phyloP scores from a whole-genome alignment of 2,329 filamentous ascomycete genomes.

The Arthroderma sp. region DNA sequence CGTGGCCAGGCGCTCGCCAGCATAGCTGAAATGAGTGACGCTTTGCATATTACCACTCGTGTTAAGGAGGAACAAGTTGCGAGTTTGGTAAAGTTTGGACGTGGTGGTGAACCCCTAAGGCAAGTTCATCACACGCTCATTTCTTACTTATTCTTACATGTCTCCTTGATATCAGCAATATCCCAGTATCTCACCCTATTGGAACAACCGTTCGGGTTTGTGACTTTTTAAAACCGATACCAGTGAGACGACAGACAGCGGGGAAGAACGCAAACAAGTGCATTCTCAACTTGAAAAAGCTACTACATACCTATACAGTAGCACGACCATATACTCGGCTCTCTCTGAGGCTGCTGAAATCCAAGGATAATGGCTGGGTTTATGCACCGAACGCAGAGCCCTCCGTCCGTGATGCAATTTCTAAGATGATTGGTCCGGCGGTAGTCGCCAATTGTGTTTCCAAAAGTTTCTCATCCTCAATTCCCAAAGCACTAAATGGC shows the following conservation, averaged over 20 bases:
- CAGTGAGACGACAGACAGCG: slow-evolving; percentile 47
- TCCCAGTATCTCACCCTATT: slow-evolving; percentile 41
- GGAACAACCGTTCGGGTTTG: slow-evolving; percentile 49
- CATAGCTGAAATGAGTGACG: slow-evolving; percentile 46
- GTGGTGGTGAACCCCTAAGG: slow-evolving; percentile 40
- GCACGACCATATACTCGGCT: background rate
- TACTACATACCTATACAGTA: slow-evolving; percentile 18
- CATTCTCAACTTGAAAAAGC: slow-evolving; percentile 20
- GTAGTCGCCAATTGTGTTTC: slow-evolving; percentile 40
- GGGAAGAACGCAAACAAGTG: slow-evolving; percentile 38
- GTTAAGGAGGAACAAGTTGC: slow-evolving; percentile 46
- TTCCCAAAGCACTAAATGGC: background rate
- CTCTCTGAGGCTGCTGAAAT: slow-evolving; percentile 12
- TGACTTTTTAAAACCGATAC: slow-evolving; percentile 46
- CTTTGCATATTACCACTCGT: slow-evolving; percentile 44
- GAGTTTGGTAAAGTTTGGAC: slow-evolving; percentile 39
- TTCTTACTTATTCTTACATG: background rate
- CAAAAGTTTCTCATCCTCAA: slow-evolving; percentile 8
- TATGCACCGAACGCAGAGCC: slow-evolving; percentile 38
- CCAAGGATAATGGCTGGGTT: background rate
- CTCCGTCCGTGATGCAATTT: slow-evolving; percentile 41
- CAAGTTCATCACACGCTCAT: slow-evolving; percentile 17
- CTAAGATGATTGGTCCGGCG: slow-evolving; percentile 46
- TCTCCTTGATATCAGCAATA: background rate
- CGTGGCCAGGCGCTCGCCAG: slow-evolving; percentile 54